Evolutionary conservation across 495 filamentous ascomycete genomes (phyloP), one percentile per base, ranked within the genome.

Genomic region (Talaromyces borbonicus): DNA sequence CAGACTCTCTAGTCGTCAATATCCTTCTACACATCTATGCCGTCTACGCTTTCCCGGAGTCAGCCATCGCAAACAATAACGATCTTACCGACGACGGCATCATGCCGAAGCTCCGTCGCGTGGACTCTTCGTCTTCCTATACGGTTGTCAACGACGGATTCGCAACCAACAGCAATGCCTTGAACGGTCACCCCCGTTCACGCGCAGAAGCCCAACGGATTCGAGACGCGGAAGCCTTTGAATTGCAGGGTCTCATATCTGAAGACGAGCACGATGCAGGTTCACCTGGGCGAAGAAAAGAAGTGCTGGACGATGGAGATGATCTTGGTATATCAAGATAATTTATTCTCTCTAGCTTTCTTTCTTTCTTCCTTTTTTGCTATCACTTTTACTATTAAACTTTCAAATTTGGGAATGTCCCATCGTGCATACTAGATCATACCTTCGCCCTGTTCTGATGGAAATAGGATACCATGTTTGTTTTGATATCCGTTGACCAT

Each of bases 181-280:
- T 61, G 46, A 87, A 85, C 58, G 84, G 82, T 22, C 77, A 80
- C 52, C 61, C 66, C 2, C 61, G 57, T 55, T 58, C 58, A 33
- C 31, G 63, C 69, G 56, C 64, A 50, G 66, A 78, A 51, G 51
- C 67, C 52, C 65, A 75, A 75, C 69, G 60, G 19, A 64, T 73
- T 36, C 62, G 65, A 12, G 92, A 96, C 58, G 90, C 85, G 0
- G 83, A 93, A 59, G 85, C 90, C 49, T 96, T 94, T 57, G 90
- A 95, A 62, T 69, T 96, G 0, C 85, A 90, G 43, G 90, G 88
- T 0, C 65, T 98, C 20, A 92, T 96, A 54, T 90, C 81, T 29
- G 90, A 95, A 36, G 85, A 90, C 15, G 69, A 72, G 31, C 66
- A 69, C 18, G 66, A 66, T 31, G 55, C n/a, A n/a, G 44, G 14